Conservation (phyloP, 441 rosid species). For the Macaranga tanarius region DNA sequence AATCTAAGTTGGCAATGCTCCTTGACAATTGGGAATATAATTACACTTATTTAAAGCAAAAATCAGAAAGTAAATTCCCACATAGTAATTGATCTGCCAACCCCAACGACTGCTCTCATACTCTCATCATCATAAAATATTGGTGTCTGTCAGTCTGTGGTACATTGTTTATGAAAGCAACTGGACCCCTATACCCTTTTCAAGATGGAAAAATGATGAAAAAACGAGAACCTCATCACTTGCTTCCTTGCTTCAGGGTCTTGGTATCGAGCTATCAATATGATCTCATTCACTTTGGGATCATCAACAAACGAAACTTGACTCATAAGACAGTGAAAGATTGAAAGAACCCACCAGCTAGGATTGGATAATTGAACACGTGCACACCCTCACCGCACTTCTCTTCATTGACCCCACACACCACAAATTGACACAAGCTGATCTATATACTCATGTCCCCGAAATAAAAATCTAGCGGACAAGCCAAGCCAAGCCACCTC, state of each 20-base stretch:
- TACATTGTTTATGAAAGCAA: conserved; percentile 16
- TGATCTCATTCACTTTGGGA: conserved; percentile 9
- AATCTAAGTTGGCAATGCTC: conserved; percentile 6
- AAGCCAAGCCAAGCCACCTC: neutral
- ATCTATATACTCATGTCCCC: conserved; percentile 11
- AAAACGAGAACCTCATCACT: conserved; percentile 1
- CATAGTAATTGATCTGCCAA: neutral
- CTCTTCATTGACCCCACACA: conserved; percentile 32
- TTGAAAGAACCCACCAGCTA: conserved; percentile 14
- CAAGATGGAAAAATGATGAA: neutral
- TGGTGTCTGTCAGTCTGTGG: conserved; percentile 4
- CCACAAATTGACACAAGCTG: conserved; percentile 21
- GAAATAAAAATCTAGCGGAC: conserved; percentile 6
- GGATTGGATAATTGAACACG: conserved; percentile 27
- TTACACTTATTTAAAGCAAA: neutral
- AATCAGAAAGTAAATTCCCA: neutral
- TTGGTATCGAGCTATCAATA: conserved; percentile 20
- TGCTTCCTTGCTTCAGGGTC: conserved; percentile 25
- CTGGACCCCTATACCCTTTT: conserved; percentile 15
- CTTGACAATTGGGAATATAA: neutral
- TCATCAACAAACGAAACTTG: conserved; percentile 13
- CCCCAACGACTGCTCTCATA: conserved; percentile 24
- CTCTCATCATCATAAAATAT: conserved; percentile 17
- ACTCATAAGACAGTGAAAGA: conserved; percentile 16
- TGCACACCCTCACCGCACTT: conserved; percentile 30